phyloP scores from a whole-genome alignment of 1,139 yeast genomes.

The Taphrina deformans region DNA sequence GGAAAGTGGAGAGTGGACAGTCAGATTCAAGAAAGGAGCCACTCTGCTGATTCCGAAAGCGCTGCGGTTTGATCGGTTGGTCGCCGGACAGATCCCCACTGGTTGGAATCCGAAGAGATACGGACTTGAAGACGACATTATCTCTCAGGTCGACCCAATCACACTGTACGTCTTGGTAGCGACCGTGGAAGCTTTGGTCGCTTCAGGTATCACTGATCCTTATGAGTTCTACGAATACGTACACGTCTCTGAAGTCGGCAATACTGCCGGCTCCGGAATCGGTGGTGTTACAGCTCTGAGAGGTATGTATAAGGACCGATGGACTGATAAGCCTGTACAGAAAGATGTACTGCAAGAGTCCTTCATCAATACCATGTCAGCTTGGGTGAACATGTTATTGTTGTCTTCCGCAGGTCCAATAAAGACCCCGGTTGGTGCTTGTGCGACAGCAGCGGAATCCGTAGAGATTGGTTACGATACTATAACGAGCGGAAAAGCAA shows the following conservation, averaged over 20 bases:
- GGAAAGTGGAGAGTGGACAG: constrained; percentile 89
- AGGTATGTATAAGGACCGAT: constrained; percentile 97
- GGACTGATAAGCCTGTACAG: constrained; percentile 87
- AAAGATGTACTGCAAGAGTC: constrained; percentile 96
- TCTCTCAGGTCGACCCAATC: constrained; percentile 92
- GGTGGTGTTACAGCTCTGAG: constrained; percentile 97
- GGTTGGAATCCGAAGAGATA: constrained; percentile 97
- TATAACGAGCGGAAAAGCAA: constrained; percentile 87
- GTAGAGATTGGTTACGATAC: constrained; percentile 95
- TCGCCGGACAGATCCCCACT: constrained; percentile 98
- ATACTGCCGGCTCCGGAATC: constrained; percentile 99
- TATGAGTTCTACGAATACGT: constrained; percentile 97
- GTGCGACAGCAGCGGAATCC: constrained; percentile 98
- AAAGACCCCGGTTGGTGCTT: constrained; percentile 98
- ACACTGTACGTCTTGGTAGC: constrained; percentile 90
- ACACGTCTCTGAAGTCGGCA: constrained; percentile 97
- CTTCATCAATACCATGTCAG: constrained; percentile 97
- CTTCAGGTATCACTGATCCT: constrained; percentile 96
- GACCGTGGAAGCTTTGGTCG: constrained; percentile 88
- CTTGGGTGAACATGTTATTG: constrained; percentile 98
- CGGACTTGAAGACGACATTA: constrained; percentile 92
- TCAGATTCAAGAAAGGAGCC: constrained; percentile 88
- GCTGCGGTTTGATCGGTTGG: constrained; percentile 87
- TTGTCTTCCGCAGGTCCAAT: constrained; percentile 98
- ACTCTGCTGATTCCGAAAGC: constrained; percentile 92